Base-by-base conservation (phyloP, 495 filamentous ascomycete species). In the Margaritispora aquatica region DNA sequence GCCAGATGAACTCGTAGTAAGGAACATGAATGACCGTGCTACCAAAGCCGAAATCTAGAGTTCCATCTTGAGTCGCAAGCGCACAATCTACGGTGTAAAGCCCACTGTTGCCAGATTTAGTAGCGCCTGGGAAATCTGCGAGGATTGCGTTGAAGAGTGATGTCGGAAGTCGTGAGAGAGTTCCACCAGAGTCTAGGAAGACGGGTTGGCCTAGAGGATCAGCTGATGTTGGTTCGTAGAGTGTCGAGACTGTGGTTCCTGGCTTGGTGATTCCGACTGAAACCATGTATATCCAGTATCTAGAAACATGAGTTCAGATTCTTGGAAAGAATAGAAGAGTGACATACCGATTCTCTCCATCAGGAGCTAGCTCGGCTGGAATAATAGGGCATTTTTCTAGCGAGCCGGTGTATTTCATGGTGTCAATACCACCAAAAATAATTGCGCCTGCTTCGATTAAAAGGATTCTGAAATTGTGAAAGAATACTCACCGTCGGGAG, bases 381-480 rank as follows among this genome's bases (percentile, higher is more conserved):
- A 74, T 26, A 58, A 71, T 61, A 3, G 64, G 54, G 3, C 66
- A 17, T 2, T 50, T 63, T 19, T 61, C 70, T 1, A 95, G 76
- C 1, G 70, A 29, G 26, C 88, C 89, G 19, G 74, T 74, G 67
- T 83, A 94, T 63, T 90, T 92, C 49, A 76, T 83, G 1, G 82
- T 87, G 67, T 95, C 83, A 36, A 95, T 83, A 29, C 90, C 90
- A 20, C 90, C 90, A 61, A 95, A 95, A 27, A 93, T 78, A 60
- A 95, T 84, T 22, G 84, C 80, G 47, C 88, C 89, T 2, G 15
- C 81, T 83, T 38, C 74, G 73, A 38, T 61, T 62, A 59, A 72
- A 70, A 50, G 78, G 56, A 56, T 51, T 63, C 54, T 22, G 13
- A 8, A 1, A 26, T 31, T 27, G 61, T 2, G 44, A 62, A 55